Conservation (phyloP, 116 monocot genomes). For the Phalaenopsis hybrid region DNA sequence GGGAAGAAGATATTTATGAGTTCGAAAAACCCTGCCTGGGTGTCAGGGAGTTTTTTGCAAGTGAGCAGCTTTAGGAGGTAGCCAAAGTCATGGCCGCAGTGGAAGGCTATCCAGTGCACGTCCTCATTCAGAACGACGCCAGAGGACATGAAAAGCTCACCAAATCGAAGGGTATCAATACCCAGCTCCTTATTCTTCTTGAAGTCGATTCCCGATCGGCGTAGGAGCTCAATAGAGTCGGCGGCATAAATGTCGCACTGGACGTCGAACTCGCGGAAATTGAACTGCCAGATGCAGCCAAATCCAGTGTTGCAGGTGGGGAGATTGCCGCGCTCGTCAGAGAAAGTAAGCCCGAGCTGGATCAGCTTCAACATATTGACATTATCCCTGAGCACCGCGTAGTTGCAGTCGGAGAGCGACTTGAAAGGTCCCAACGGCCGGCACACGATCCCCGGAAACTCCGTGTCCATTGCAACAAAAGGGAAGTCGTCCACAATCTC, state of each 20-base stretch:
- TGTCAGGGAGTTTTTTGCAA: conserved; percentile 11
- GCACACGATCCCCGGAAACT: conserved; percentile 20
- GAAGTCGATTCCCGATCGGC: conserved; percentile 11
- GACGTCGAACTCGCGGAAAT: conserved; percentile 15
- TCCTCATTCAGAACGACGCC: conserved; percentile 15
- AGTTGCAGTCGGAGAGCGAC: conserved; percentile 9
- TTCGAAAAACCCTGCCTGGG: conserved; percentile 1
- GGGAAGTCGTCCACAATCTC: conserved; percentile 17
- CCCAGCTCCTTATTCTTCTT: conserved; percentile 16
- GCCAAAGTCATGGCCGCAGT: conserved; percentile 16
- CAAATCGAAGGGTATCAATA: conserved; percentile 7
- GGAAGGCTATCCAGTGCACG: conserved; percentile 15
- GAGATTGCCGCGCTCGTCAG: conserved; percentile 10
- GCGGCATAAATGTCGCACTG: conserved; percentile 8
- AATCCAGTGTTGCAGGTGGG: conserved; percentile 12
- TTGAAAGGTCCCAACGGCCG: conserved; percentile 12
- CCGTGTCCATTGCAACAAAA: conserved; percentile 16
- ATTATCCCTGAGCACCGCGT: conserved; percentile 12
- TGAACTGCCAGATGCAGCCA: conserved; percentile 20
- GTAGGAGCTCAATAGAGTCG: conserved; percentile 15
- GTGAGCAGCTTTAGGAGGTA: conserved; percentile 18
- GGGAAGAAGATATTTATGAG: conserved; percentile 18
- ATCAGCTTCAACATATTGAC: conserved; percentile 20
- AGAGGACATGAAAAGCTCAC: conserved; percentile 19
- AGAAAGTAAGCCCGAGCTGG: conserved; percentile 19